These are phyloP conservation scores for Botrytis hyacinthi DNA, from an alignment of 2,329 filamentous ascomycete genomes.

Conservation along the genomic window DNA sequence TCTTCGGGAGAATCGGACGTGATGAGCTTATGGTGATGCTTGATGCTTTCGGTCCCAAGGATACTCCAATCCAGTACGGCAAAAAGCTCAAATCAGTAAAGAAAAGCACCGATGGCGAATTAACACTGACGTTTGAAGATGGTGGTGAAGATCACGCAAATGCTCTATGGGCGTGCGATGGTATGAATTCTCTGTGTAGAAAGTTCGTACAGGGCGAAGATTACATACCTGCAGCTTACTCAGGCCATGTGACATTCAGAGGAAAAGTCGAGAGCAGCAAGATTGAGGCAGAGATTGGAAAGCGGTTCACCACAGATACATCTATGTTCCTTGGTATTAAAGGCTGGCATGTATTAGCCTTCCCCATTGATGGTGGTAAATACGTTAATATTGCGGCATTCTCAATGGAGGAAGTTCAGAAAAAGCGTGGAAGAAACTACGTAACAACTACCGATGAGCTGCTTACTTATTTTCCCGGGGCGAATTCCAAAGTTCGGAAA, in stretches of 20 bases:
- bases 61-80: constrained; percentile 16
- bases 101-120: constrained; percentile 10
- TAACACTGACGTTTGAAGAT: constrained; percentile 21
- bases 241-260: constrained; percentile 17
- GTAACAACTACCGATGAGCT: constrained; percentile 22
- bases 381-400: constrained; percentile 23
- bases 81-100: constrained; percentile 12
- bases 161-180: constrained; percentile 24
- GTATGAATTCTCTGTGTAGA: constrained; percentile 24
- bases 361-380: constrained; percentile 18
- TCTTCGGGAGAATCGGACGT: constrained; percentile 21
- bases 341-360: constrained; percentile 21
- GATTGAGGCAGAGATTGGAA: constrained; percentile 17
- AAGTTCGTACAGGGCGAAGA: constrained; percentile 21
- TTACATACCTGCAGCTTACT: constrained; percentile 21
- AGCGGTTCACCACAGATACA: constrained; percentile 20
- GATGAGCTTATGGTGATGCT: constrained; percentile 20
- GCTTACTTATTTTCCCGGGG: constrained; percentile 20
- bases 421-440: constrained; percentile 22
- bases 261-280: constrained; percentile 15
- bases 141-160: constrained; percentile 17
- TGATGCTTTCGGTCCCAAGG: constrained; percentile 16
- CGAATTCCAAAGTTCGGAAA: constrained; percentile 18
- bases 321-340: constrained; percentile 23
- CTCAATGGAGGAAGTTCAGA: constrained; percentile 18